Percentiles rank a stretch among this genome's conserved stretches.
These are phyloP conservation scores for Clavispora fructus DNA, from an alignment of 805 yeast genomes.

Conservation along the genomic window DNA sequence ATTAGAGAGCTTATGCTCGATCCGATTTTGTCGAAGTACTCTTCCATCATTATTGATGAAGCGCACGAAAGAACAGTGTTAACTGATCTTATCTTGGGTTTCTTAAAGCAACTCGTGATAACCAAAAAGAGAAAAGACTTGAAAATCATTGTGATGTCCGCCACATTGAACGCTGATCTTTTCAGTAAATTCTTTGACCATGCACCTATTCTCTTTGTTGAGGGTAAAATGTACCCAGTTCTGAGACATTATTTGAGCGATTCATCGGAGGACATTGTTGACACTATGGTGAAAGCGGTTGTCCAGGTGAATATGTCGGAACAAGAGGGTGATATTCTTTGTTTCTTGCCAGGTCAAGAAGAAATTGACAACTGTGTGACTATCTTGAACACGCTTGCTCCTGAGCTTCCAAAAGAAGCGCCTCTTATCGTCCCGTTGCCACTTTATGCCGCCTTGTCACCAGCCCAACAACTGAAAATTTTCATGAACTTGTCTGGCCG, in stretches of 20 bases:
- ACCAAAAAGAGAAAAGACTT: constrained; percentile 51
- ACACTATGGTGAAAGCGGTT: constrained; percentile 65
- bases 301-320: constrained; percentile 77
- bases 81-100: constrained; percentile 87
- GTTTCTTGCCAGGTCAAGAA: constrained; percentile 94
- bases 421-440: constrained; percentile 78
- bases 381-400: constrained; percentile 54
- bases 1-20: constrained; percentile 85
- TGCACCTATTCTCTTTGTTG: constrained; percentile 82
- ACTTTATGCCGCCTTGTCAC: constrained; percentile 89
- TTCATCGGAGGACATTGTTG: constrained; percentile 79
- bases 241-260: constrained; percentile 59
- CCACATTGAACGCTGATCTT: constrained; percentile 87
- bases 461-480: constrained; percentile 75
- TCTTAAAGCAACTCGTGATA: constrained; percentile 61
- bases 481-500: constrained; percentile 60
- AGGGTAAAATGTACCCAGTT: constrained; percentile 87
- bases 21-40: constrained; percentile 55
- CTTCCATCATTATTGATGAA: constrained; percentile 84
- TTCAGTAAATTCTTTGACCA: constrained; percentile 72
- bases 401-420: constrained; percentile 64
- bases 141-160: constrained; percentile 86
- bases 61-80: constrained; percentile 95
- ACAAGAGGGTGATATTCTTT: constrained; percentile 83
- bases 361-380: constrained; percentile 85